Evolutionary conservation across 1,284 basidiomycete species (phyloP), one percentile per base, ranked within the genome.

Genomic region (Cerioporus squamosus): DNA sequence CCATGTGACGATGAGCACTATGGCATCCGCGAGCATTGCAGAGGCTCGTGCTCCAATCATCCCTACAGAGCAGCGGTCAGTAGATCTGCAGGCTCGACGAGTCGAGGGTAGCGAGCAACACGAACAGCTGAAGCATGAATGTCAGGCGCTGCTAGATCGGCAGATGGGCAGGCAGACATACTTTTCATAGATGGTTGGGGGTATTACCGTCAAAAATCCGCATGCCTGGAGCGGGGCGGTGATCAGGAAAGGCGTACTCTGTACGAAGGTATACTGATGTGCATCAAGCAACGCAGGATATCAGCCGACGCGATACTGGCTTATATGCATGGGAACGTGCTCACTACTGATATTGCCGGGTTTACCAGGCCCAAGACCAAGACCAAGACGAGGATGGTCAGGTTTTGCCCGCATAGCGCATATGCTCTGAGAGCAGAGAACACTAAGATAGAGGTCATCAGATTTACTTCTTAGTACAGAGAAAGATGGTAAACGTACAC

Each of bases 341-440:
- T 38, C 29, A 57, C 59, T 15, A 61, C 39, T 7, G 42, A 53
- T 9, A 61, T 61, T 1, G 47, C 55, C 3, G 55, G 54, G 39
- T 57, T 61, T 1, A 51, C 20, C 23, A 61, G 29, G n/a, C 59
- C 55, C 12, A 53, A 39, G 20, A 36, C 15, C 6, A 61, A 31
- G 17, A 40, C 47, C 5, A 43, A 14, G 0, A 29, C 38, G 18
- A 51, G 47, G 10, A 61, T 45, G 17, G 24, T 42, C 9, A 29
- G 17, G 8, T 36, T 54, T 9, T 48, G 51, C 17, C 38, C 46
- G 31, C 40, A 61, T 15, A 61, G 17, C 15, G 59, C 55, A 23
- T 53, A 57, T 4, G 55, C 54, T 29, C 59, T 40, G n/a, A 51
- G 14, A 5, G 54, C 46, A 12, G 59, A 57, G 46, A 61, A 61